Evolutionary conservation across 371 early-diverging fungal species (phyloP).

Genomic region (Fennellomyces sp.): DNA sequence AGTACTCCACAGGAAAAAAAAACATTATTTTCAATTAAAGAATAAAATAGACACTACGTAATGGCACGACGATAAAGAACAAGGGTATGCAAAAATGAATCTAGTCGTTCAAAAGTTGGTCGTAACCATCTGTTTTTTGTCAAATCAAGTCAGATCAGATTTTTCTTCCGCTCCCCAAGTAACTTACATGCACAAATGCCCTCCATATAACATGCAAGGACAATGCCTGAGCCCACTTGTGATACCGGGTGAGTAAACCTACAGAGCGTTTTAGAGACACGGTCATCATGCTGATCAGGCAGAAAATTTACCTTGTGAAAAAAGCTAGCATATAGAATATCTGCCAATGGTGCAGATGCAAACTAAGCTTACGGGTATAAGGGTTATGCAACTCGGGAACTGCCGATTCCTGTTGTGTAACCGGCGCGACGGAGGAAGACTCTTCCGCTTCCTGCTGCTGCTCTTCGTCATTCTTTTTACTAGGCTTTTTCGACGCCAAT

Average conservation of each 20-base stretch:
- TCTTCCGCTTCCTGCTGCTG: constrained; percentile 6
- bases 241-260: constrained; percentile 76
- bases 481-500: constrained; percentile 2
- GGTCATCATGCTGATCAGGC: too few relatives aligned
- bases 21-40: too few relatives aligned
- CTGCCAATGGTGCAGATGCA: constrained; percentile 90
- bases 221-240: constrained; percentile 74
- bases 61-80: too few relatives aligned
- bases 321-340: constrained; percentile 85
- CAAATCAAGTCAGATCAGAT: neutral
- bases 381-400: constrained; percentile 17
- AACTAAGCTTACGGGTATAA: constrained; percentile 22
- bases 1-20: too few relatives aligned
- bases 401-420: constrained; percentile 13
- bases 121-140: constrained; percentile 36
- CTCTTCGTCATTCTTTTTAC: neutral
- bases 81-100: neutral
- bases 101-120: constrained; percentile 38
- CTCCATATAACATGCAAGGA: constrained; percentile 79
- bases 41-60: too few relatives aligned
- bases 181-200: constrained; percentile 63
- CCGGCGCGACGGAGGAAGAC: neutral
- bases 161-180: neutral
- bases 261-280: neutral
- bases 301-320: constrained; percentile 59